Base-by-base conservation (phyloP, 345 rosid species). In the Acer yangbiense region DNA sequence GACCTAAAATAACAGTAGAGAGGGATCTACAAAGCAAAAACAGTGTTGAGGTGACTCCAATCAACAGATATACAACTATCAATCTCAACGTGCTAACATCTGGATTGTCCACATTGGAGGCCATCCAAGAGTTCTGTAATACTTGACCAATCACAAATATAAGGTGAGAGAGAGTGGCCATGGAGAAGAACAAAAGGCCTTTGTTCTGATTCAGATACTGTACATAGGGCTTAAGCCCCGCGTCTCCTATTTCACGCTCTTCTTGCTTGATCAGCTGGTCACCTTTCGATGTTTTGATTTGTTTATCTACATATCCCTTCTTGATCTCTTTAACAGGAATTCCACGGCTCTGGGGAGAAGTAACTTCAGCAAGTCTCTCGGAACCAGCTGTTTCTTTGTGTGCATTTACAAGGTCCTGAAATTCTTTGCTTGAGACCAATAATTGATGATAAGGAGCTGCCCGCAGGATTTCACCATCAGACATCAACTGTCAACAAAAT, bases 361-460 rank as follows among this genome's bases (percentile, higher is more conserved):
- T 74, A 48, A 84, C 90, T n/a, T 84, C 84, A 3, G 86, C 65
- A 67, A 85, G 87, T 77, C 91, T 89, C 69, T 88, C 92, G 1
- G 93, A 85, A 20, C 99, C 99, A 61, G 99, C 99, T 0, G 98
- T 95, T 82, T 95, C 95, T 87, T 86, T 91, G 84, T 93, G 98
- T 61, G 99, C 98, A 75, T 93, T 87, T 78, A 93, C 98, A 8
- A 95, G 98, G 64, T 88, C 93, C 81, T 86, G 92, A 85, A 93
- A 95, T 80, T 90, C 97, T 83, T 52, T 70, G 87, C 93, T 91
- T 43, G 88, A 85, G 2, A 79, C 68, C 80, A 95, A 78, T 12
- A 95, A 83, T 80, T 92, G 83, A 75, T 88, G 91, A 82, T 93
- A 95, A 74, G 93, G 85, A 78, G 90, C 96, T 1, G 90, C 98